phyloP scores from a whole-genome alignment of 495 filamentous ascomycete genomes.

The Melanomma pulvis-pyrius region DNA sequence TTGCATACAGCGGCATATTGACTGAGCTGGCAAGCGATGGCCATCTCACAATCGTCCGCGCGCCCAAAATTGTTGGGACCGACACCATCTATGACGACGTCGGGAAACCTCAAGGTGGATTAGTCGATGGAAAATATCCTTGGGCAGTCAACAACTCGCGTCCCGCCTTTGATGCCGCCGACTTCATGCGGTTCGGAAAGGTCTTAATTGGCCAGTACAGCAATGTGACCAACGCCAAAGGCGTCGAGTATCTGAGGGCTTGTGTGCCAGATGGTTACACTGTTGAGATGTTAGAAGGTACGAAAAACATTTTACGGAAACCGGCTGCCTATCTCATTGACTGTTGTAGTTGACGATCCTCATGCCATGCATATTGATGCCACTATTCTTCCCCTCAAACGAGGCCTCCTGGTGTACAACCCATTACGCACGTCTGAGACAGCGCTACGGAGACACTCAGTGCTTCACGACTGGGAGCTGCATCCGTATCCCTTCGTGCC shows the following conservation, averaged over 20 bases:
- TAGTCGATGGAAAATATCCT: neutral
- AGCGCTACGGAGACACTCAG: constrained; percentile 27
- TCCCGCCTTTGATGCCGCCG: constrained; percentile 42
- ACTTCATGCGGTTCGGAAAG: constrained; percentile 42
- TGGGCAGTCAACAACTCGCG: constrained; percentile 41
- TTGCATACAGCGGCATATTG: neutral
- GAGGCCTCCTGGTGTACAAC: constrained; percentile 36
- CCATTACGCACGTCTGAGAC: constrained; percentile 33
- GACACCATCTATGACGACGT: neutral
- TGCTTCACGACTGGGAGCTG: constrained; percentile 38
- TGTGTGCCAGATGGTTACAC: constrained; percentile 31
- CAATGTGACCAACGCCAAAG: constrained; percentile 40
- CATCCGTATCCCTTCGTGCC: constrained; percentile 27
- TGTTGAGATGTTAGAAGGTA: constrained; percentile 39
- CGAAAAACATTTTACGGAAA: no score
- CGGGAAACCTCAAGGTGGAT: neutral
- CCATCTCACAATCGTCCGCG: neutral
- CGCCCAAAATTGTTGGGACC: neutral
- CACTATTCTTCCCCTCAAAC: constrained; percentile 35
- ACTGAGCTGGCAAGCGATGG: neutral
- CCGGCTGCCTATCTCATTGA: no score
- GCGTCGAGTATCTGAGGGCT: constrained; percentile 37
- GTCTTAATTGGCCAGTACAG: constrained; percentile 38
- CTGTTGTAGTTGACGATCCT: constrained; percentile 30
- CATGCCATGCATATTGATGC: constrained; percentile 43